phyloP scores from a whole-genome alignment of 768 basidiomycete species.

The Daedalea quercina region DNA sequence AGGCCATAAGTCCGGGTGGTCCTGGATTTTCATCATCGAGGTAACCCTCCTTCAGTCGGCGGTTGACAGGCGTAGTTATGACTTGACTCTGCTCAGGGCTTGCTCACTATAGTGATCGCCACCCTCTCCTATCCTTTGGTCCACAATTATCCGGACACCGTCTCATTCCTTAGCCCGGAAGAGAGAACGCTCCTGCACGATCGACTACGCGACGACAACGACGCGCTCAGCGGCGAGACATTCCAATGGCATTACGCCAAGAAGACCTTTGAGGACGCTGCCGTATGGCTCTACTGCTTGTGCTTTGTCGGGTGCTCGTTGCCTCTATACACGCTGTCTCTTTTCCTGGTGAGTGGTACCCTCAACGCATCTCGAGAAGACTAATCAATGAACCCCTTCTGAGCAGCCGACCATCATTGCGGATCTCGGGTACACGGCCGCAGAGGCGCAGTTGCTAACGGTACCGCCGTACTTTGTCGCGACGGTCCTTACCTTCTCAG shows the following conservation, averaged over 20 bases:
- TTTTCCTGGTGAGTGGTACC: background rate
- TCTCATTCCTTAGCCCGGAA: constrained; percentile 9
- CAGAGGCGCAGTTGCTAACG: constrained; percentile 58
- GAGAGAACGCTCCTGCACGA: constrained; percentile 7
- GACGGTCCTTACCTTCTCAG: constrained; percentile 1
- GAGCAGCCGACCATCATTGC: constrained; percentile 3
- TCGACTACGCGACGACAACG: constrained; percentile 3
- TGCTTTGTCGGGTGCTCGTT: constrained; percentile 5
- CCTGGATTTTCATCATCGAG: constrained; percentile 37
- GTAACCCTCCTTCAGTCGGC: constrained; percentile 13
- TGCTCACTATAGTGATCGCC: constrained; percentile 9
- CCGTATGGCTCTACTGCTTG: constrained; percentile 6
- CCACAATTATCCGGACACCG: constrained; percentile 15
- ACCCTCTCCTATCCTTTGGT: constrained; percentile 6
- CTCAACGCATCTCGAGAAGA: background rate
- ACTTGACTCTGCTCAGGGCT: background rate
- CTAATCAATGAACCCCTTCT: background rate
- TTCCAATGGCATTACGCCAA: constrained; percentile 1
- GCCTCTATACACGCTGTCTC: constrained; percentile 3
- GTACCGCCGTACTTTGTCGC: constrained; percentile 53
- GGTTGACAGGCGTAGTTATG: background rate
- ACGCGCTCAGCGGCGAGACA: constrained; percentile 3
- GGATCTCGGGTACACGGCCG: constrained; percentile 51
- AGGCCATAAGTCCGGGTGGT: constrained; percentile 21
- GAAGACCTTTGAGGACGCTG: constrained; percentile 1